Conservation (phyloP, 768 basidiomycete genomes). For the Podaxis sp. region DNA sequence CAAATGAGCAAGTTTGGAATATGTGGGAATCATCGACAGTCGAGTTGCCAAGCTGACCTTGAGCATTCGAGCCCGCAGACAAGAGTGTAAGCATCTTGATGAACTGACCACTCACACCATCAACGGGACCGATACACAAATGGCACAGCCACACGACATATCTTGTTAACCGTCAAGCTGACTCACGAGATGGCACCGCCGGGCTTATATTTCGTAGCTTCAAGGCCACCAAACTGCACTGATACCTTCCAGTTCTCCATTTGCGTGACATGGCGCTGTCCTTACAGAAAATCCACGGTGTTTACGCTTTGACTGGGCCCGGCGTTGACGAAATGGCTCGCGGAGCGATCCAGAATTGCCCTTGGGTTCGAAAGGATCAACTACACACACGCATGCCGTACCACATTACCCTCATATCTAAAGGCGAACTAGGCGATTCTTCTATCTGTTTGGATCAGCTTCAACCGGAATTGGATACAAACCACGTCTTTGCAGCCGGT, state of each 20-base stretch:
- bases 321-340: not conserved
- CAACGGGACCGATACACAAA: not conserved
- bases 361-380: not conserved
- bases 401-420: slow-evolving; percentile 38
- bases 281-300: not conserved
- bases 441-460: slow-evolving; percentile 16
- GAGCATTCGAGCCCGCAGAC: slow-evolving; percentile 47
- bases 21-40: slow-evolving; percentile 40
- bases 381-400: slow-evolving; percentile 16
- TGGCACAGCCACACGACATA: not conserved
- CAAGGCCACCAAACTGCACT: not conserved
- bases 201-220: not conserved
- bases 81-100: slow-evolving; percentile 21
- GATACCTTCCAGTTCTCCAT: not conserved
- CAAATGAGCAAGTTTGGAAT: slow-evolving; percentile 39
- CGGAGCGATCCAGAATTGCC: not conserved
- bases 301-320: not conserved
- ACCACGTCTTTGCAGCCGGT: slow-evolving; percentile 32
- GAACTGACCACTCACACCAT: not conserved
- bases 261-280: not conserved
- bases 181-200: not conserved
- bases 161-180: not conserved
- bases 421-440: slow-evolving; percentile 31
- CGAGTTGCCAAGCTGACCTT: slow-evolving; percentile 46
- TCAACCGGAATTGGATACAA: slow-evolving; percentile 18